These are phyloP conservation scores for Ceratocystis diversiconidia DNA, from an alignment of 2,329 filamentous ascomycete species.

Conservation along the genomic window DNA sequence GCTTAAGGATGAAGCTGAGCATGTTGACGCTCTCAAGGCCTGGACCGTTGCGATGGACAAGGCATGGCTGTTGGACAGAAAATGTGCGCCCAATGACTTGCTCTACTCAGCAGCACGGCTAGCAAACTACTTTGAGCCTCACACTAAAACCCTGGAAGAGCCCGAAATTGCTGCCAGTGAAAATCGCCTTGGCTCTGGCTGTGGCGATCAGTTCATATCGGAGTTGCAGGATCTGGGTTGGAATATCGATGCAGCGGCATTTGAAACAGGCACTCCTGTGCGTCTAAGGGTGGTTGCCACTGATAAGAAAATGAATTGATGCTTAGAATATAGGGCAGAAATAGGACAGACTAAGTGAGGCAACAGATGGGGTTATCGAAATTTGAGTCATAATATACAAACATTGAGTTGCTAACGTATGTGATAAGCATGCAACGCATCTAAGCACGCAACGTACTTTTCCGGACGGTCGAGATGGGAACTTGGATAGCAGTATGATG, in stretches of 20 bases:
- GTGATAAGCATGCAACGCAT: background rate
- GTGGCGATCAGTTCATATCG: constrained; percentile 23
- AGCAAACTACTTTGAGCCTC: background rate
- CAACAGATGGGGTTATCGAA: no score
- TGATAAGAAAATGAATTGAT: constrained; percentile 11
- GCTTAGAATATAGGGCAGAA: background rate
- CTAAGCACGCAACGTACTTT: background rate
- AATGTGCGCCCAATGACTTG: background rate
- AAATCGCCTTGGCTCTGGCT: constrained; percentile 1
- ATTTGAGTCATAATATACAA: no score
- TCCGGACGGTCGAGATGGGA: background rate
- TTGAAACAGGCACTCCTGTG: constrained; percentile 28
- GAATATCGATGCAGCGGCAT: constrained; percentile 25
- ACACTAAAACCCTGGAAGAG: background rate
- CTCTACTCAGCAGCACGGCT: background rate
- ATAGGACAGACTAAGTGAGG: background rate
- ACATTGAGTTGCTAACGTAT: background rate
- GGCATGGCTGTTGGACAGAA: constrained; percentile 24
- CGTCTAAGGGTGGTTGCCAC: constrained; percentile 21
- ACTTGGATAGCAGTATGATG: background rate
- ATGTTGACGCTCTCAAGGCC: constrained; percentile 25
- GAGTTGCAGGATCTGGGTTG: constrained; percentile 25
- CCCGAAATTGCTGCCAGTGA: background rate
- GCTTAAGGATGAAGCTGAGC: constrained; percentile 24
- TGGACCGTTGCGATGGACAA: constrained; percentile 29